Evolutionary conservation across 768 basidiomycete genomes (phyloP).

Genomic region (Mycena filopes): DNA sequence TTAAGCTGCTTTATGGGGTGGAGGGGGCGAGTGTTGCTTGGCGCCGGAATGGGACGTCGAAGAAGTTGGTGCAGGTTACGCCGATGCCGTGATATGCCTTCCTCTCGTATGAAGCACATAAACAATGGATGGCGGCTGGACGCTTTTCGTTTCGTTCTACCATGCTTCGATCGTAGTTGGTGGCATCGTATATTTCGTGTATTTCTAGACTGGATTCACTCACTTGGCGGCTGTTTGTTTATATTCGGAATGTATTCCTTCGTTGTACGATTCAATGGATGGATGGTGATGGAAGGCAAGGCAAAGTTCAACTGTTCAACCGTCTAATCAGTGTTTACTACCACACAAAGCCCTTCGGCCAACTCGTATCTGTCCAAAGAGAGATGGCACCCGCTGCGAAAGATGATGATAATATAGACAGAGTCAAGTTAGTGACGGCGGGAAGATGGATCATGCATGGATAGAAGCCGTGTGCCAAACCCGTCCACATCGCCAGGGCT

Average conservation of each 20-base stretch:
- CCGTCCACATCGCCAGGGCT: constrained; percentile 1
- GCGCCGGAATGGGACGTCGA: neutral
- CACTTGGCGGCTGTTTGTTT: no score
- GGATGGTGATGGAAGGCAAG: neutral
- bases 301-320: no score
- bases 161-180: no score
- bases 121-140: no score
- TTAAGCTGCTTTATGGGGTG: constrained; percentile 30
- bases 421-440: no score
- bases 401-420: neutral
- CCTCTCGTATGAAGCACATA: no score
- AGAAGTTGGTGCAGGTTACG: constrained; percentile 11
- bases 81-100: no score
- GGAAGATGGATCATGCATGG: neutral
- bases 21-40: constrained; percentile 27
- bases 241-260: neutral
- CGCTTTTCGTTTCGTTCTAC: no score
- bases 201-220: neutral
- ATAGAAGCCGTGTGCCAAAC: constrained; percentile 4
- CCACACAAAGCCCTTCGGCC: neutral
- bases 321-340: neutral
- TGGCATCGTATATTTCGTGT: neutral
- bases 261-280: neutral
- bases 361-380: neutral
- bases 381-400: constrained; percentile 5